These are phyloP conservation scores for Aspergillus sp. DNA, from an alignment of 2,329 filamentous ascomycete genomes.

Conservation along the genomic window DNA sequence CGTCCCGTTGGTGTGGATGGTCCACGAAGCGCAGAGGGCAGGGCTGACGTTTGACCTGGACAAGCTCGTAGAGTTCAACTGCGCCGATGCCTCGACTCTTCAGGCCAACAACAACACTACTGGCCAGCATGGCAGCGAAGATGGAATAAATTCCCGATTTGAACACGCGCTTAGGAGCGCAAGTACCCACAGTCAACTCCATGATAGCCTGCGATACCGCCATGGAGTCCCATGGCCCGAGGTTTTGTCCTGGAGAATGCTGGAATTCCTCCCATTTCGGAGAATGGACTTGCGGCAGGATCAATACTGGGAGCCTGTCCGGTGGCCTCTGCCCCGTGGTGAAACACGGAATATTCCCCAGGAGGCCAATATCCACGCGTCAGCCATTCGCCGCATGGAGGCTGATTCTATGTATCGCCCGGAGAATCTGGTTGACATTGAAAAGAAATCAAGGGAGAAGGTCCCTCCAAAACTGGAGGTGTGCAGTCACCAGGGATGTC, in stretches of 20 bases:
- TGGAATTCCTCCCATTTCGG: slow-evolving; percentile 68
- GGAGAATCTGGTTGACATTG: slow-evolving; percentile 61
- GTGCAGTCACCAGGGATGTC: too few species aligned
- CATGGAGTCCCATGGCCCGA: slow-evolving; percentile 45
- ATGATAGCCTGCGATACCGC: slow-evolving; percentile 57
- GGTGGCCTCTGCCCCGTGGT: slow-evolving; percentile 63
- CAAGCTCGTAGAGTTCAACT: slow-evolving; percentile 13
- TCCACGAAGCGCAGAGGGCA: slow-evolving; percentile 51
- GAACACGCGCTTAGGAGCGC: slow-evolving; percentile 12
- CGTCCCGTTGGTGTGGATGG: slow-evolving; percentile 59
- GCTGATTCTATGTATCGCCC: slow-evolving; percentile 54
- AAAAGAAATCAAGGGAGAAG: too few species aligned
- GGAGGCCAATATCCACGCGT: slow-evolving; percentile 57
- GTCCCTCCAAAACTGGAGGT: too few species aligned
- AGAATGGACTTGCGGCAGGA: slow-evolving; percentile 58
- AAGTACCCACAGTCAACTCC: slow-evolving; percentile 43
- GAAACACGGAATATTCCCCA: slow-evolving; percentile 63
- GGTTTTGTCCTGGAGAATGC: slow-evolving; percentile 58
- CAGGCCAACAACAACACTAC: slow-evolving; percentile 37
- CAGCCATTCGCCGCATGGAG: slow-evolving; percentile 61
- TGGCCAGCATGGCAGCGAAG: slow-evolving; percentile 9
- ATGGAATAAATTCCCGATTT: not conserved
- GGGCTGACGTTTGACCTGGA: slow-evolving; percentile 56
- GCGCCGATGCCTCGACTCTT: slow-evolving; percentile 11
- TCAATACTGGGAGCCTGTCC: slow-evolving; percentile 56